Evolutionary conservation across 345 rosid genomes (phyloP).

Genomic region (Euphorbia pulcherrima): DNA sequence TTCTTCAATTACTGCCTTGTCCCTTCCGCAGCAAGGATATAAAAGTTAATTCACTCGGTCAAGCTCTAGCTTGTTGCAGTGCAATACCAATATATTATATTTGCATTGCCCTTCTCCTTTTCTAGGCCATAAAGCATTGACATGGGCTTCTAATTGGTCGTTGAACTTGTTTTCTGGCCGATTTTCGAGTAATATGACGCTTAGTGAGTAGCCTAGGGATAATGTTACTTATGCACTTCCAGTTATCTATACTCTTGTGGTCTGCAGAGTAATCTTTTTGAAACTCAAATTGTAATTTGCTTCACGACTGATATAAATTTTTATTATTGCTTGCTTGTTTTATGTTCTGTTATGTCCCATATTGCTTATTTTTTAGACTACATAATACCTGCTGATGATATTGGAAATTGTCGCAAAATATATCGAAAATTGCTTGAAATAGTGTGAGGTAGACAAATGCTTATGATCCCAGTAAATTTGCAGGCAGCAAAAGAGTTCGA

Average conservation of each 20-base stretch:
- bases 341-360: neutral
- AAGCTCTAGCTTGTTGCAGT: neutral
- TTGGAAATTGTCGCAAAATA: neutral
- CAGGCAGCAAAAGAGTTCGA: conserved; percentile 98
- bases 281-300: neutral
- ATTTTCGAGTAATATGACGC: neutral
- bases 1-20: neutral
- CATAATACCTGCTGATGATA: neutral
- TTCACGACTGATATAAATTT: neutral
- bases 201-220: neutral
- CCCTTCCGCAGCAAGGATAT: neutral
- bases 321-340: neutral
- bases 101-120: neutral
- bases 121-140: no score
- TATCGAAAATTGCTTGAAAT: neutral
- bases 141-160: neutral
- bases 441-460: neutral
- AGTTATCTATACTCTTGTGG: neutral
- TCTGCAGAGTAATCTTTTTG: neutral
- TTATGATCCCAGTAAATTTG: conserved; percentile 17
- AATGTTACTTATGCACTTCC: neutral
- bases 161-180: neutral
- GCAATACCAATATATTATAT: neutral
- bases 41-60: neutral
- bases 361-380: neutral